phyloP scores from a whole-genome alignment of 2,329 filamentous ascomycete species.

The Claviceps sp. region DNA sequence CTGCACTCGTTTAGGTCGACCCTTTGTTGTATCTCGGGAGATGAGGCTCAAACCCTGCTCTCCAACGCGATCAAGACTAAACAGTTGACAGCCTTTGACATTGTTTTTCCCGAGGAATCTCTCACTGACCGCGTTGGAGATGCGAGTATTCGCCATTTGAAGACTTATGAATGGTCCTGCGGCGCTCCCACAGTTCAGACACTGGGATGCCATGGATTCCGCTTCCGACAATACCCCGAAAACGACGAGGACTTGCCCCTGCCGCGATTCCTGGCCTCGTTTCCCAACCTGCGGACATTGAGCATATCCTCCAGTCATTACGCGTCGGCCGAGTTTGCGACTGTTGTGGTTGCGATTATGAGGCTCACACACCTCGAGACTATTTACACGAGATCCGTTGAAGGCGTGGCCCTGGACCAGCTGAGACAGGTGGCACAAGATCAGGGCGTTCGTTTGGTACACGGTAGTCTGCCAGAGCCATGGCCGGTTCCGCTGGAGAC shows the following conservation, averaged over 20 bases:
- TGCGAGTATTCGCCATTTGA: slow-evolving; percentile 6
- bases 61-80: slow-evolving; percentile 6
- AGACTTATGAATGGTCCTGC: slow-evolving; percentile 20
- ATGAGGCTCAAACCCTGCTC: slow-evolving; percentile 13
- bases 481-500: slow-evolving; percentile 17
- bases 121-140: slow-evolving; percentile 13
- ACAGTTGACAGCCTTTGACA: slow-evolving; percentile 20
- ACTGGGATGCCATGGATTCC: slow-evolving; percentile 23
- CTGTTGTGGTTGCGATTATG: too few relatives aligned
- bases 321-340: slow-evolving; percentile 15
- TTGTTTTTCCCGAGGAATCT: slow-evolving; percentile 21
- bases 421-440: background rate
- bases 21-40: slow-evolving; percentile 13
- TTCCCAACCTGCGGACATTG: slow-evolving; percentile 12
- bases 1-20: slow-evolving; percentile 17
- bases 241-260: too few relatives aligned
- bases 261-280: too few relatives aligned
- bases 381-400: too few relatives aligned
- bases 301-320: slow-evolving; percentile 20
- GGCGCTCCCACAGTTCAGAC: slow-evolving; percentile 19
- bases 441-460: slow-evolving; percentile 17
- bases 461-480: slow-evolving; percentile 14
- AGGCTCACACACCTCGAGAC: too few relatives aligned
- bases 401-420: too few relatives aligned
- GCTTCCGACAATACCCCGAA: slow-evolving; percentile 14